phyloP scores from a whole-genome alignment of 78 protist species.

The Ministeria vibrans region DNA sequence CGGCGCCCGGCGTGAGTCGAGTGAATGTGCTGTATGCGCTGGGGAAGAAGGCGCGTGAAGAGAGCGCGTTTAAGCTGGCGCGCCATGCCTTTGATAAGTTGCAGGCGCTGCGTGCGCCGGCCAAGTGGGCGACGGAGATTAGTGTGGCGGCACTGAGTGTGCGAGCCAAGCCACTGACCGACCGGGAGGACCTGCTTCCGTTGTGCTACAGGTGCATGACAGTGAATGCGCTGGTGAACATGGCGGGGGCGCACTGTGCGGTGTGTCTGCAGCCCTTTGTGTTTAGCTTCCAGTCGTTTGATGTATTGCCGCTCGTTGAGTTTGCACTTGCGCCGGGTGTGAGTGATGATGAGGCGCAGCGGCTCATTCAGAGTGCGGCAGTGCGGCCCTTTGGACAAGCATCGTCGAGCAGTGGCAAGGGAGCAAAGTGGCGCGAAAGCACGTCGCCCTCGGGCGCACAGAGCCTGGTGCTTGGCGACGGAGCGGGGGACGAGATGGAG shows the following conservation, averaged over 20 bases:
- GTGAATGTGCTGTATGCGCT: conserved; percentile 27
- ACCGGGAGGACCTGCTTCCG: conserved; percentile 44
- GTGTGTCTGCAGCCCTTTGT: conserved; percentile 38
- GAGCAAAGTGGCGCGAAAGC: no score
- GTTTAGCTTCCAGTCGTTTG: conserved; percentile 33
- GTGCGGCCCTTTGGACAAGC: no score
- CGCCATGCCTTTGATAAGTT: conserved; percentile 28
- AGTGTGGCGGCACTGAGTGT: conserved; percentile 22
- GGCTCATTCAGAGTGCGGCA: no score
- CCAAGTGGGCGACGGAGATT: conserved; percentile 10
- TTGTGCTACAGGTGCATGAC: conserved; percentile 41
- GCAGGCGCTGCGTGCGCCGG: conserved; percentile 3
- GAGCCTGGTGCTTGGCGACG: no score
- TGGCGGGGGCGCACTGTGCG: conserved; percentile 20
- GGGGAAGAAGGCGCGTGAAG: conserved; percentile 11
- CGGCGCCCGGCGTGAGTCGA: conserved; percentile 35
- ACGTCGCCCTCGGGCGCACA: no score
- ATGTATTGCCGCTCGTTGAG: conserved; percentile 49
- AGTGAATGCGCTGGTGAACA: conserved; percentile 18
- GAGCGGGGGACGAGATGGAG: no score
- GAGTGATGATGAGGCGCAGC: no score
- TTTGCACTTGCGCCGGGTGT: no score
- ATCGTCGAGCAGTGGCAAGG: no score
- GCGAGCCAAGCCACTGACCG: conserved; percentile 38
- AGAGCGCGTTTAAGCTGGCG: conserved; percentile 36